A percentile compares a stretch with the other conserved stretches of the same genome.
phyloP scores from a whole-genome alignment of 2,329 filamentous ascomycete species.

The Phialophora chinensis region DNA sequence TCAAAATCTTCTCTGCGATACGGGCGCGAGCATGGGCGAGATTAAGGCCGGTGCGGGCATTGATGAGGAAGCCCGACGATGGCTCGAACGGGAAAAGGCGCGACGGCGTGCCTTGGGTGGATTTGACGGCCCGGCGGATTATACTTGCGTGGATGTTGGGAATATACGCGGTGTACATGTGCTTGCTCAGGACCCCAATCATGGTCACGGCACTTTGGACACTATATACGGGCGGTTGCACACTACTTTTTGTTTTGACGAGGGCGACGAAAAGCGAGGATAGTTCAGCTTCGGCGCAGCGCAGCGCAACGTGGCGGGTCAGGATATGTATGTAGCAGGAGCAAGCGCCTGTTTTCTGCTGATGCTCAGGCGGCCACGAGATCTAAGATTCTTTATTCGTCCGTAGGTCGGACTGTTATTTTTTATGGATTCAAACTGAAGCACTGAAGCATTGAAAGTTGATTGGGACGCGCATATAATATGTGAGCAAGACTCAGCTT shows the following conservation, averaged over 20 bases:
- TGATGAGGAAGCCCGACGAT: neutral
- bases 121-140: neutral
- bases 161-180: neutral
- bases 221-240: conserved; percentile 10
- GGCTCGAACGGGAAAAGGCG: neutral
- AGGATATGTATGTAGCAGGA: neutral
- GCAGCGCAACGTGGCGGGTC: neutral
- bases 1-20: neutral
- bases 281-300: neutral
- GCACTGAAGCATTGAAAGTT: too few relatives aligned
- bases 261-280: conserved; percentile 2
- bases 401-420: too few relatives aligned
- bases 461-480: too few relatives aligned
- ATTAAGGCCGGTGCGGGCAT: neutral
- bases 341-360: neutral
- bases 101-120: neutral
- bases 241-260: neutral
- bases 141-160: neutral
- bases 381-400: too few relatives aligned
- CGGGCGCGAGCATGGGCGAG: neutral
- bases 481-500: too few relatives aligned
- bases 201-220: conserved; percentile 4
- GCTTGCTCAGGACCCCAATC: neutral
- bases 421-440: too few relatives aligned
- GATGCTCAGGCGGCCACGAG: too few relatives aligned